phyloP scores from a whole-genome alignment of 2,329 filamentous ascomycete genomes.

The Penicillium sp. region DNA sequence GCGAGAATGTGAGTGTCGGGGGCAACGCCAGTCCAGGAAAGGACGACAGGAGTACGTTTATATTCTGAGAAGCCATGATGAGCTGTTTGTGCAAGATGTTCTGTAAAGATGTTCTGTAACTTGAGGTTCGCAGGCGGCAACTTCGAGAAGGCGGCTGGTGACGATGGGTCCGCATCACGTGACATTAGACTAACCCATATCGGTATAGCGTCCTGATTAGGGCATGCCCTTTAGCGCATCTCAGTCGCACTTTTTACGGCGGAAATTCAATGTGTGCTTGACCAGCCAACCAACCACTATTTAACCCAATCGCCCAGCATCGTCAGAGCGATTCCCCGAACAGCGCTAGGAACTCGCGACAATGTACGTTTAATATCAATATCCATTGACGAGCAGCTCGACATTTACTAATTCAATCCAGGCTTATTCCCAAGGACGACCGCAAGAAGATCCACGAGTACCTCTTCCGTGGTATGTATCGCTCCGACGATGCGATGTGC shows the following conservation, averaged over 20 bases:
- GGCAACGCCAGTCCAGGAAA: constrained; percentile 81
- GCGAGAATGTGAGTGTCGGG: constrained; percentile 73
- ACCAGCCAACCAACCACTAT: constrained; percentile 34
- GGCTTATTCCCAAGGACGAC: constrained; percentile 99
- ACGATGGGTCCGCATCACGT: not conserved
- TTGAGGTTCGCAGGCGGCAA: constrained; percentile 1
- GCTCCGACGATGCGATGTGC: constrained; percentile 10
- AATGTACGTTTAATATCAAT: constrained; percentile 38
- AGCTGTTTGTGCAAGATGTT: not conserved
- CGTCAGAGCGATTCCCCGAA: constrained; percentile 53
- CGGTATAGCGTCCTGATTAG: constrained; percentile 9
- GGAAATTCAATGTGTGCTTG: constrained; percentile 20
- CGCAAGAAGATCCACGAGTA: constrained; percentile 99
- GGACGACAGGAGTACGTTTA: constrained; percentile 82
- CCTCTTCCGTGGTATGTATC: constrained; percentile 79
- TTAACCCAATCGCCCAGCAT: constrained; percentile 27
- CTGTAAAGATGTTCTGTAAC: not conserved
- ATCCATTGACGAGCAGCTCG: not conserved
- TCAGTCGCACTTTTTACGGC: constrained; percentile 32
- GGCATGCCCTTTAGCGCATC: constrained; percentile 11
- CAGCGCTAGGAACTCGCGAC: constrained; percentile 52
- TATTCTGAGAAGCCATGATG: constrained; percentile 54
- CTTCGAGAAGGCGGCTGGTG: not conserved
- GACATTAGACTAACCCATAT: not conserved
- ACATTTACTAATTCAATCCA: constrained; percentile 32